phyloP scores from a whole-genome alignment of 352 stramenopile genomes.

The Phytophthora syringae region DNA sequence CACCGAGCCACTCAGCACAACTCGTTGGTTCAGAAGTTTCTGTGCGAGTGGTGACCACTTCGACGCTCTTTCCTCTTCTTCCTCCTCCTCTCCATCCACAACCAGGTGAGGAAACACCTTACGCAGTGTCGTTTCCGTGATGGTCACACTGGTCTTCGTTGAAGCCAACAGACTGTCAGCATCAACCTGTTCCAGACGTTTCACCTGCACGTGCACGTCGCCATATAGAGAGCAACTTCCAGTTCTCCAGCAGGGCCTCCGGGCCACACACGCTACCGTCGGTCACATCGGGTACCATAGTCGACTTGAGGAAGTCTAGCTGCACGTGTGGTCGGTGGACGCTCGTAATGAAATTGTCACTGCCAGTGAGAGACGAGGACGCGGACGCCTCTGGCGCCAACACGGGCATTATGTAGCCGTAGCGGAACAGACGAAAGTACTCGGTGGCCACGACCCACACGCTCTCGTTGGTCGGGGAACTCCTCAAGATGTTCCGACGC shows the following conservation, averaged over 20 bases:
- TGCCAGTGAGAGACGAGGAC: not conserved
- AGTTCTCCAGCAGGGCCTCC: conserved; percentile 14
- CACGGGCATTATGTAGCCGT: conserved; percentile 18
- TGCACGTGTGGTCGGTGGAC: conserved; percentile 5
- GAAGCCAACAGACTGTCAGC: conserved; percentile 2
- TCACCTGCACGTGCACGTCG: conserved; percentile 16
- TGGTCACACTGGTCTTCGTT: conserved; percentile 8
- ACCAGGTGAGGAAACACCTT: conserved; percentile 22
- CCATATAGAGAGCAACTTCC: conserved; percentile 11
- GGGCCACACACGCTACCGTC: conserved; percentile 15
- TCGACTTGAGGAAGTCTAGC: conserved; percentile 18
- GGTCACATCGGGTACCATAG: conserved; percentile 17
- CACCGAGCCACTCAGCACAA: conserved; percentile 13
- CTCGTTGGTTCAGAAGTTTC: conserved; percentile 11
- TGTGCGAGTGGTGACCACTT: not conserved
- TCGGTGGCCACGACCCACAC: conserved; percentile 25
- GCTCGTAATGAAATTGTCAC: not conserved
- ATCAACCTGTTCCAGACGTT: conserved; percentile 9
- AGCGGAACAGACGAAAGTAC: conserved; percentile 26
- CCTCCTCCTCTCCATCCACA: not conserved
- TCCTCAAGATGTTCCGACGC: conserved; percentile 1
- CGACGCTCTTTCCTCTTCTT: not conserved
- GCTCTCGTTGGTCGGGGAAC: conserved; percentile 12
- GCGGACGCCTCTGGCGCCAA: not conserved
- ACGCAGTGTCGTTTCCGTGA: conserved; percentile 14